Evolutionary conservation across 331 rosid genomes (phyloP).

Genomic region (Saraca asoca): DNA sequence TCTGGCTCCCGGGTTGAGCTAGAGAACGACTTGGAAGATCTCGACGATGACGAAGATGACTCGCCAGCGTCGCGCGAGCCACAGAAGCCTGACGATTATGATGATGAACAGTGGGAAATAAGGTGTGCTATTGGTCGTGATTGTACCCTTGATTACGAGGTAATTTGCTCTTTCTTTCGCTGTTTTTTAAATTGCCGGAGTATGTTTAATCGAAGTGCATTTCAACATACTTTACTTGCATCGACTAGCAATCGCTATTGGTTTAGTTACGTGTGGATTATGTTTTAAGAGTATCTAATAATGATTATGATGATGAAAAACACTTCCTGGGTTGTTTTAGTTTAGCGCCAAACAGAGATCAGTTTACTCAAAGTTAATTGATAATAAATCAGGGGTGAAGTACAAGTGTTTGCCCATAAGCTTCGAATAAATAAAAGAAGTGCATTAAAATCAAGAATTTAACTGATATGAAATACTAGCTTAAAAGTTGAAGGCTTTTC

Average conservation of each 20-base stretch:
- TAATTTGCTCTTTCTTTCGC: slow-evolving; percentile 2
- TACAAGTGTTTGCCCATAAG: no score
- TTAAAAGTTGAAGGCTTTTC: no score
- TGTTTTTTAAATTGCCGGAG: background rate
- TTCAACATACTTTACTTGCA: no score
- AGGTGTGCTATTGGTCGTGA: slow-evolving; percentile 79
- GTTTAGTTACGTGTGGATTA: no score
- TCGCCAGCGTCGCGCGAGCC: slow-evolving; percentile 19
- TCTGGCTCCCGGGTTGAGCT: slow-evolving; percentile 35
- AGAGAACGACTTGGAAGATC: slow-evolving; percentile 56
- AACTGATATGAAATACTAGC: background rate
- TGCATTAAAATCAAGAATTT: background rate
- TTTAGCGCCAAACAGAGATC: no score
- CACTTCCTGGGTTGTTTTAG: no score
- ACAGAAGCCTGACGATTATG: slow-evolving; percentile 59
- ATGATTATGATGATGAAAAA: no score
- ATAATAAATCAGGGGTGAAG: no score
- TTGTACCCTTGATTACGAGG: slow-evolving; percentile 87
- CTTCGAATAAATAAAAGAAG: background rate
- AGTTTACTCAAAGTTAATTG: no score
- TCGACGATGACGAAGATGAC: slow-evolving; percentile 44
- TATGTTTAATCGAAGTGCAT: no score
- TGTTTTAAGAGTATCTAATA: no score
- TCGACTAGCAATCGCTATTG: no score
- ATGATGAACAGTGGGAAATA: slow-evolving; percentile 83